phyloP scores from a whole-genome alignment of 495 filamentous ascomycete species.

The Xylaria intraflava region DNA sequence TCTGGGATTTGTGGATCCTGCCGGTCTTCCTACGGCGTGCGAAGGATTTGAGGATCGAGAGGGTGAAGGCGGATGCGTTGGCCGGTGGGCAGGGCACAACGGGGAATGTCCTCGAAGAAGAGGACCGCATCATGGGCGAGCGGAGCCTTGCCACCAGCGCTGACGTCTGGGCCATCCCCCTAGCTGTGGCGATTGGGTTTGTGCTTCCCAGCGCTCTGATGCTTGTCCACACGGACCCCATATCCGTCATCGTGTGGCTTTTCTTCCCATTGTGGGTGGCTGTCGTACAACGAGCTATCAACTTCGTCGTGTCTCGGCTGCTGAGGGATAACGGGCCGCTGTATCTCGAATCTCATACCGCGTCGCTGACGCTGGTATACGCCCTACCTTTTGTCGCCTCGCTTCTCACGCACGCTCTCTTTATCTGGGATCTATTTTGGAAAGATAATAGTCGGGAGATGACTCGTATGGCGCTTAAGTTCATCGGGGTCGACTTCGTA shows the following conservation, averaged over 20 bases:
- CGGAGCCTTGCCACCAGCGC: slow-evolving; percentile 27
- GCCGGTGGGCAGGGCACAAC: neutral
- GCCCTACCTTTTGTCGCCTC: slow-evolving; percentile 30
- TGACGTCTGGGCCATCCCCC: slow-evolving; percentile 35
- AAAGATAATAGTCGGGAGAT: slow-evolving; percentile 34
- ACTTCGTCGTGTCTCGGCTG: slow-evolving; percentile 7
- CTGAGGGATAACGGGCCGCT: slow-evolving; percentile 9
- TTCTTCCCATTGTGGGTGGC: slow-evolving; percentile 38
- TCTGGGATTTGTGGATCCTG: slow-evolving; percentile 37
- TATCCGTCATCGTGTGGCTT: slow-evolving; percentile 53
- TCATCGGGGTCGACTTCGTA: slow-evolving; percentile 30
- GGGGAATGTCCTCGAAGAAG: slow-evolving; percentile 17
- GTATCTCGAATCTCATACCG: slow-evolving; percentile 28
- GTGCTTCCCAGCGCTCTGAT: slow-evolving; percentile 48
- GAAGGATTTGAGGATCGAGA: slow-evolving; percentile 19
- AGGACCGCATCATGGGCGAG: neutral
- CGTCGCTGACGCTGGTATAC: slow-evolving; percentile 26
- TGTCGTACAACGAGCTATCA: slow-evolving; percentile 22
- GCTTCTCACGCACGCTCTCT: slow-evolving; percentile 22
- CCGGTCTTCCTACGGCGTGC: slow-evolving; percentile 35
- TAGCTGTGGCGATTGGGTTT: slow-evolving; percentile 31
- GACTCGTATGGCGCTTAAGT: slow-evolving; percentile 31
- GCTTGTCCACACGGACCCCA: slow-evolving; percentile 67
- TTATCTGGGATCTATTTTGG: slow-evolving; percentile 26
- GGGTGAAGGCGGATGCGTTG: slow-evolving; percentile 1